Evolutionary conservation across 2,329 filamentous ascomycete genomes (phyloP).

Genomic region (Ceratocystiopsis brevicomis): DNA sequence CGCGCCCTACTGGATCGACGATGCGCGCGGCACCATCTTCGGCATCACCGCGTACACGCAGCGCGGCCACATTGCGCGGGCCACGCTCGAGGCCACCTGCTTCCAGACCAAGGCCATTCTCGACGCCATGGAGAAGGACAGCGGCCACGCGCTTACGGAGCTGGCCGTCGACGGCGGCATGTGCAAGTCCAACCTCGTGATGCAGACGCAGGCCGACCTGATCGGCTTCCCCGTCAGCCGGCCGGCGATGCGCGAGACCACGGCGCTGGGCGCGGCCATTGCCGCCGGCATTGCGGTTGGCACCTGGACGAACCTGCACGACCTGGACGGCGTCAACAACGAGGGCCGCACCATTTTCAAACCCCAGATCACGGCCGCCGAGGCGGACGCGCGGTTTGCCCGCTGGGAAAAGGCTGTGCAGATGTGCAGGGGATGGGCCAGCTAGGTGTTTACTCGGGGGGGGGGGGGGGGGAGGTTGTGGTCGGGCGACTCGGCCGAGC

Average conservation of each 20-base stretch:
- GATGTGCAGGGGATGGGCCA: slow-evolving; percentile 37
- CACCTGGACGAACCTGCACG: slow-evolving; percentile 58
- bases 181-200: slow-evolving; percentile 71
- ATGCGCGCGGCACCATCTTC: slow-evolving; percentile 75
- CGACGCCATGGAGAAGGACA: slow-evolving; percentile 78
- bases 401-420: slow-evolving; percentile 39
- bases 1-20: slow-evolving; percentile 88
- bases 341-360: slow-evolving; percentile 50
- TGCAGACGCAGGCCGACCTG: slow-evolving; percentile 81
- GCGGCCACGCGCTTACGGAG: slow-evolving; percentile 51
- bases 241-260: slow-evolving; percentile 79
- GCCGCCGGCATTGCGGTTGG: slow-evolving; percentile 70
- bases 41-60: slow-evolving; percentile 75
- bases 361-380: slow-evolving; percentile 34
- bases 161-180: slow-evolving; percentile 79
- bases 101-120: slow-evolving; percentile 87
- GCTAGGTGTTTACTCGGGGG: slow-evolving; percentile 9
- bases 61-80: slow-evolving; percentile 70
- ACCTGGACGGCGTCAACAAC: slow-evolving; percentile 54
- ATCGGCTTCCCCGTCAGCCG: slow-evolving; percentile 66
- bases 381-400: slow-evolving; percentile 24
- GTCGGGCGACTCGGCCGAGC: too few species aligned
- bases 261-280: slow-evolving; percentile 71
- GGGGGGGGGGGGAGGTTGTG: too few species aligned
- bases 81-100: slow-evolving; percentile 78